Evolutionary conservation across 306 rosid genomes (phyloP), one percentile per base, ranked within the genome.

Genomic region (Castanea sativa): DNA sequence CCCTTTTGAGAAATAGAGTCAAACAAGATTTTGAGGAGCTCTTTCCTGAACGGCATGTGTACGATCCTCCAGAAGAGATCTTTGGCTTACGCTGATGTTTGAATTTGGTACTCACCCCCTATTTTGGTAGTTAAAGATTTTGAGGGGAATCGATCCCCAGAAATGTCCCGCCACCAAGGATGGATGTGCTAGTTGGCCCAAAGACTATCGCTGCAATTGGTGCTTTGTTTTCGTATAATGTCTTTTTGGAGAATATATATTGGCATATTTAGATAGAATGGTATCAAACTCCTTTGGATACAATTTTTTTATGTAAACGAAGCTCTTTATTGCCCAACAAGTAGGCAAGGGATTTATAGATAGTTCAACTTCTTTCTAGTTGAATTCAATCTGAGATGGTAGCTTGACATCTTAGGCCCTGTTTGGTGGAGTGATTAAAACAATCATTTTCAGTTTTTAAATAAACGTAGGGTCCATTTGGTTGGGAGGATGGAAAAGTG

Each of bases 1-100:
- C 99, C 76, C 97, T 95, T 83, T 82, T 91, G 85, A 89, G 99
- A 86, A 95, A 93, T 86, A 86, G 86, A 83, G 99, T 93, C 78
- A 91, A 95, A 88, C 99, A 91, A 81, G 98, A 95, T 79, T 95
- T 95, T 35, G 98, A 95, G 84, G 99, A 93, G 91, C 75, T 95
- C 83, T 95, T 95, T 86, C 98, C 97, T 27, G 99, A 92, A 75
- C 87, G 88, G 43, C 89, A 83, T 75, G 88, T 93, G 56, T 92
- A 88, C 57, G 98, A 95, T 75, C 99, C 97, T 58, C 98, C 98
- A 0, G 91, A 89, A 85, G 99, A 93, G 92, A 90, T 95, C 75
- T 95, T 95, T 74, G 97, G 99, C 12, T 65, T 82, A 27, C 85
- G 83, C 38, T 95, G 88, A 95, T 90, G 89, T 93, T 80, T 55